Percentiles rank a stretch among this genome's conserved stretches.
Conservation (phyloP, 2,329 filamentous ascomycete genomes). For the Arachnomyces sp. region DNA sequence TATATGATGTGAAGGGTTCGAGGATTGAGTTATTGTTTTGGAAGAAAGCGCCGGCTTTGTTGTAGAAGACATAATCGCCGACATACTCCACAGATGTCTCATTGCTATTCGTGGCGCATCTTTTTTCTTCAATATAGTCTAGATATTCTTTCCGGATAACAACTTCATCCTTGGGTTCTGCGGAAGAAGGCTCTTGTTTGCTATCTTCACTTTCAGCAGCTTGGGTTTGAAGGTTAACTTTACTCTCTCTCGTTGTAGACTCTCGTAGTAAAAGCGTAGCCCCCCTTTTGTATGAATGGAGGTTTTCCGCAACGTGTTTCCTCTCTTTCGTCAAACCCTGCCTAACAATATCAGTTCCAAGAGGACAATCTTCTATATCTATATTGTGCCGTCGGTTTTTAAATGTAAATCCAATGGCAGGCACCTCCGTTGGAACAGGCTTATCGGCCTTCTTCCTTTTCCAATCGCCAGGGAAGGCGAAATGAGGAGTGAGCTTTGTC, state of each 20-base stretch:
- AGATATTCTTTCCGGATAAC: constrained; percentile 51
- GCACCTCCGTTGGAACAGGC: constrained; percentile 52
- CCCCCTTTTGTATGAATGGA: constrained; percentile 65
- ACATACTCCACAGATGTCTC: constrained; percentile 81
- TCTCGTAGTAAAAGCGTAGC: constrained; percentile 87
- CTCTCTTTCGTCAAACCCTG: constrained; percentile 72
- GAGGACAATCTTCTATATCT: constrained; percentile 96
- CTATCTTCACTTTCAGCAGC: constrained; percentile 15
- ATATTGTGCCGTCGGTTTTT: constrained; percentile 75
- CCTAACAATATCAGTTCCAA: constrained; percentile 79
- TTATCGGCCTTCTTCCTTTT: constrained; percentile 43
- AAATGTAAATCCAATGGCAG: constrained; percentile 80
- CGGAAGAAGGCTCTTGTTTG: constrained; percentile 19
- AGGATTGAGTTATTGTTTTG: constrained; percentile 99
- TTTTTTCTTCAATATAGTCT: constrained; percentile 67
- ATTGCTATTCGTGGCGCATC: constrained; percentile 80
- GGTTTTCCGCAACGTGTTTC: constrained; percentile 63
- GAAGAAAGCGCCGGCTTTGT: constrained; percentile 92
- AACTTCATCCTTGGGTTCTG: constrained; percentile 35
- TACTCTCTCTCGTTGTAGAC: constrained; percentile 58
- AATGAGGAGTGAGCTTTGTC: constrained; percentile 95
- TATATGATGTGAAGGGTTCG: constrained; percentile 74
- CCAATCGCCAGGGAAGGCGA: constrained; percentile 63
- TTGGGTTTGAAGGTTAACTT: constrained; percentile 3
- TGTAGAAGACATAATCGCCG: constrained; percentile 75